These are phyloP conservation scores for Colletotrichum godetiae DNA, from an alignment of 2,329 filamentous ascomycete genomes.

Conservation along the genomic window DNA sequence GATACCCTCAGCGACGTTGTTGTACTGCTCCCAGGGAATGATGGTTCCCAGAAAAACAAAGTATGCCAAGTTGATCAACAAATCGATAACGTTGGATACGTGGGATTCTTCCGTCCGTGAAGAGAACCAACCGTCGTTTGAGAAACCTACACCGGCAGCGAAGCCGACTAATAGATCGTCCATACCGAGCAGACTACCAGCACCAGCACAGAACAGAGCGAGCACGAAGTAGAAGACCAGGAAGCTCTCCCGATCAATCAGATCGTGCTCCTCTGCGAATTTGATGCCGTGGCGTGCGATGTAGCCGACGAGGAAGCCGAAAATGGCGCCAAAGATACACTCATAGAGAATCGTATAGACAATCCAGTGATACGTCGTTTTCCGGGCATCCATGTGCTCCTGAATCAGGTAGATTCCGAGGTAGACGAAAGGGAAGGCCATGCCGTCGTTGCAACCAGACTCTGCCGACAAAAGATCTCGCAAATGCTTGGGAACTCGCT, in stretches of 20 bases:
- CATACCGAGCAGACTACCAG: slow-evolving; percentile 88
- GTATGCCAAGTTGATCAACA: slow-evolving; percentile 96
- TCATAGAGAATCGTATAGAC: slow-evolving; percentile 93
- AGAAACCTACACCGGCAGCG: slow-evolving; percentile 96
- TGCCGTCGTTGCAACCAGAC: slow-evolving; percentile 98
- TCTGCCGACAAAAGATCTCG: slow-evolving; percentile 94
- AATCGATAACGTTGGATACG: slow-evolving; percentile 98
- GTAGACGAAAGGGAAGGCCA: slow-evolving; percentile 99
- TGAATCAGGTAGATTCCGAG: slow-evolving; percentile 89
- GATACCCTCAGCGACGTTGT: slow-evolving; percentile 78
- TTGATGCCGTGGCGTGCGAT: slow-evolving; percentile 91
- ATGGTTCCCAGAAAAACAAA: slow-evolving; percentile 98
- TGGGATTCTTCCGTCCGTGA: slow-evolving; percentile 99
- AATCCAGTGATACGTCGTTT: slow-evolving; percentile 88
- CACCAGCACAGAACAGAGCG: slow-evolving; percentile 94
- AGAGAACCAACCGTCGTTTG: slow-evolving; percentile 98
- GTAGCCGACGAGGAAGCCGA: slow-evolving; percentile 89
- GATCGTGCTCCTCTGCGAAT: slow-evolving; percentile 81
- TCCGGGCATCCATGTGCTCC: slow-evolving; percentile 74
- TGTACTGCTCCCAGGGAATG: slow-evolving; percentile 95
- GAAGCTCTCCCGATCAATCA: slow-evolving; percentile 97
- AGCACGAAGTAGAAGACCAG: slow-evolving; percentile 98
- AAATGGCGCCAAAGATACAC: slow-evolving; percentile 91
- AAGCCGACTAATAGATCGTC: slow-evolving; percentile 97
- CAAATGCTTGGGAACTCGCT: slow-evolving; percentile 96